Evolutionary conservation across 1,284 basidiomycete genomes (phyloP), one percentile per base, ranked within the genome.

Genomic region (Kwoniella shivajii): DNA sequence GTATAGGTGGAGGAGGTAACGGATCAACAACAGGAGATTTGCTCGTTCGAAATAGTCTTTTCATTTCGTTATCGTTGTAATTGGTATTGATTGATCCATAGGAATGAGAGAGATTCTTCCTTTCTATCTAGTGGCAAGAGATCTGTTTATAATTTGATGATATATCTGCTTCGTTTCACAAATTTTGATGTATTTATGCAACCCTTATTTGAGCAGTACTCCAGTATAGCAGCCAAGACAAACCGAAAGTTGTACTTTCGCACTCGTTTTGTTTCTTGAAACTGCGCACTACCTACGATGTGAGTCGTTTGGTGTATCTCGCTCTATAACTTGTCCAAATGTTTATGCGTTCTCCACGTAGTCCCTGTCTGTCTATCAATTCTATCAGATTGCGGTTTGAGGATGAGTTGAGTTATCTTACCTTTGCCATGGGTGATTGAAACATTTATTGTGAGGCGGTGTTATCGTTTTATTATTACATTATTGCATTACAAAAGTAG

Each of bases 1-100:
- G 24, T 29, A 39, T 9, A 7, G 51, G 27, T 13, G 59, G 56
- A 13, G 59, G 55, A 4, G 59, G 56, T 18, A 61, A 46, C 1
- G 59, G 59, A 34, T 61, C 59, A 22, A 61, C 52, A 11, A 54
- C 34, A 22, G 59, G 56, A 6, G 59, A 42, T 43, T 61, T 61
- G 42, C 47, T 56, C 29, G 43, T 56, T 30, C 59, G 52, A 36
- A 61, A 61, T 13, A 61, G 45, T 34, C 59, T 56, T 48, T 61
- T 61, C 59, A 61, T 61, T 22, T 36, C 24, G 45, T 9, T n/a
- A n/a, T n/a, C n/a, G n/a, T n/a, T n/a, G n/a, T n/a, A n/a, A n/a
- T n/a, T n/a, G n/a, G n/a, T n/a, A n/a, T n/a, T 47, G 13, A 20
- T 29, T 36, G 18, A 20, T 47, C 10, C 45, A 47, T 47, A 24